Conservation (phyloP, 176 grass and related monocot species). For the Miscanthus lutarioriparius region DNA sequence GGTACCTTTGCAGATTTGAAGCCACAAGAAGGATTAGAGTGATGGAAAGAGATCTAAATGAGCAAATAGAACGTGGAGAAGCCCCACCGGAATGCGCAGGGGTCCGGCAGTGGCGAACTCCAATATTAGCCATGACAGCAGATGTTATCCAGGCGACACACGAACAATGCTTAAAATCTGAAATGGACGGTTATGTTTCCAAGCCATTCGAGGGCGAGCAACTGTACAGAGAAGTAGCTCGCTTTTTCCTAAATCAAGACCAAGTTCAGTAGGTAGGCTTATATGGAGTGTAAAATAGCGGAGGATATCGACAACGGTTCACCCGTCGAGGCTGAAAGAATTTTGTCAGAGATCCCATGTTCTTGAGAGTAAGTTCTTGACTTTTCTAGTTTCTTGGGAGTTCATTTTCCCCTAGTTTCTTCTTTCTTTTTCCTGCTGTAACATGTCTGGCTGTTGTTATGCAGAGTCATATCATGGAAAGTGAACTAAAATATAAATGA, state of each 20-base stretch:
- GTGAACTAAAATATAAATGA: neutral
- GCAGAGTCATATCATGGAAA: neutral
- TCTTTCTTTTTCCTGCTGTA: slow-evolving; percentile 11
- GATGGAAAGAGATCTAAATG: slow-evolving; percentile 85
- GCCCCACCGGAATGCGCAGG: slow-evolving; percentile 43
- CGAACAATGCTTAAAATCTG: slow-evolving; percentile 77
- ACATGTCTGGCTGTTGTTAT: neutral
- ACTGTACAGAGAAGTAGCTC: slow-evolving; percentile 94
- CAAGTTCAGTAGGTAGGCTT: slow-evolving; percentile 65
- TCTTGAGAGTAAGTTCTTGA: slow-evolving; percentile 52
- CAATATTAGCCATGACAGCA: slow-evolving; percentile 97
- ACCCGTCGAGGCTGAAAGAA: slow-evolving; percentile 6
- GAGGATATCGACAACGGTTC: slow-evolving; percentile 48
- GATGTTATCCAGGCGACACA: slow-evolving; percentile 98
- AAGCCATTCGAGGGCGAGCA: slow-evolving; percentile 99
- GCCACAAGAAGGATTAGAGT: slow-evolving; percentile 80
- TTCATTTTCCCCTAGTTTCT: slow-evolving; percentile 11
- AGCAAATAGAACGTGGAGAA: slow-evolving; percentile 61
- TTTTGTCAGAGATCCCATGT: slow-evolving; percentile 25
- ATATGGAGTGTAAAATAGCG: slow-evolving; percentile 50
- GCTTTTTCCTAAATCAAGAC: slow-evolving; percentile 71
- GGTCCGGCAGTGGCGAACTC: slow-evolving; percentile 67
- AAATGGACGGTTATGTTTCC: slow-evolving; percentile 97
- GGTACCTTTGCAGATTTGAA: slow-evolving; percentile 72
- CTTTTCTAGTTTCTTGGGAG: neutral